Base-by-base conservation (phyloP, 768 basidiomycete genomes). In the Lepiota brunneoincarnata region DNA sequence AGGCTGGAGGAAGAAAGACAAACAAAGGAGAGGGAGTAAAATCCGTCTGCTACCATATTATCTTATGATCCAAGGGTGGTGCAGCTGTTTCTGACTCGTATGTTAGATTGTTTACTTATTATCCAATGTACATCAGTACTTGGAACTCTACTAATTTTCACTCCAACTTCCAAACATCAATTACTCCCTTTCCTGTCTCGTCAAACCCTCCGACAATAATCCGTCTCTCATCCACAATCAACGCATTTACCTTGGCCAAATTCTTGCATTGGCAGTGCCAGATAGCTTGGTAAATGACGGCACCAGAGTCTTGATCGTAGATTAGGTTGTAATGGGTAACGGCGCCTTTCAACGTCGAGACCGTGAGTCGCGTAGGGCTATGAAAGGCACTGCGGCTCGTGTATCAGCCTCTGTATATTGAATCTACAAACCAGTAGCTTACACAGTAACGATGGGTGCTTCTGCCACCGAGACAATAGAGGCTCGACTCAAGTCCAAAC, bases 391-490 rank as follows among this genome's bases (percentile, higher is more conserved):
- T 61, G 86, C 87, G 37, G 5, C 44, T 23, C 46, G 20, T 10
- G 31, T n/a, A 9, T 15, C 17, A 46, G 52, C 18, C 51, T 52
- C 39, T 15, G 23, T 12, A 20, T 14, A 39, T 21, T 23, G 54
- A 17, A 28, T n/a, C 14, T 26, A 17, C 46, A 43, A 21, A 47
- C 35, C 36, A 50, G 31, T 9, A 24, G 62, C 83, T 50, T 65
- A 90, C 91, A 88, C 57, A 9, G 81, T 80, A 41, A 89, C 87
- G 24, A 93, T 71, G 20, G 91, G 91, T 0, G 90, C 91, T 55
- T 87, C 81, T 1, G 85, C 86, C 15, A 84, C 73, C 52, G 83
- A 78, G 39, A 70, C 58, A 24, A 78, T 61, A 38, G 76, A 45
- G 18, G 77, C 76, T 40, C 75, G 74, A 0, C 78, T 74, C 21